Evolutionary conservation across 106 monocot genomes (phyloP).

Genomic region (Narthecium ossifragum): DNA sequence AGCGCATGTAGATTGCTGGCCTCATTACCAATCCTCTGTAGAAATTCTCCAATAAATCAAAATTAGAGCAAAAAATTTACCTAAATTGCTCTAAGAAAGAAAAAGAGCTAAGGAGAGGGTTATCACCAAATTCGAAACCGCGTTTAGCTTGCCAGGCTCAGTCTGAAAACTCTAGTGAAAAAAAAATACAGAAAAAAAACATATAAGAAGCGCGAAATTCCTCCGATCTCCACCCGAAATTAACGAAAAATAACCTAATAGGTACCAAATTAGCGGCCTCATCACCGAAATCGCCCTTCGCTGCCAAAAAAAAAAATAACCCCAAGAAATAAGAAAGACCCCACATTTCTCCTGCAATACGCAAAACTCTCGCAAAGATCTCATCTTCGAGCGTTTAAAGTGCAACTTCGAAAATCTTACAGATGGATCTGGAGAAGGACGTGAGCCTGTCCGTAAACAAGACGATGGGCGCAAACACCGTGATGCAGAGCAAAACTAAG

Average conservation of each 20-base stretch:
- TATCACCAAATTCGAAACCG: too few species aligned
- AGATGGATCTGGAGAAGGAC: constrained; percentile 24
- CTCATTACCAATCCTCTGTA: constrained; percentile 13
- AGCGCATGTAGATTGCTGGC: constrained; percentile 9
- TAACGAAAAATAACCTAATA: background rate
- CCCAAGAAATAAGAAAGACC: background rate
- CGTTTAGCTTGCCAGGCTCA: too few species aligned
- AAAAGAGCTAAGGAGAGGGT: background rate
- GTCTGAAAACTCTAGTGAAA: too few species aligned
- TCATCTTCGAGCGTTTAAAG: too few species aligned
- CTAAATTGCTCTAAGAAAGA: background rate
- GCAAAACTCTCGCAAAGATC: background rate
- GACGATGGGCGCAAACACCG: constrained; percentile 74
- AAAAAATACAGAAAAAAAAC: too few species aligned
- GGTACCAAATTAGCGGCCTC: constrained; percentile 13
- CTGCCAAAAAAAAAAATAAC: constrained; percentile 11
- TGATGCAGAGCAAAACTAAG: constrained; percentile 45
- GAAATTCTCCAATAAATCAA: background rate
- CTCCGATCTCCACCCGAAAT: too few species aligned
- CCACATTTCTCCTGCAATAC: constrained; percentile 1
- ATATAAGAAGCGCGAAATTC: too few species aligned
- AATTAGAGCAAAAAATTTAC: constrained; percentile 2
- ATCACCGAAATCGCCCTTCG: constrained; percentile 12
- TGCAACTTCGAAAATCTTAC: background rate
- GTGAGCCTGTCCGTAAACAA: constrained; percentile 67